Conservation (phyloP, 176 grass and related monocot genomes). For the Pharus latifolius region DNA sequence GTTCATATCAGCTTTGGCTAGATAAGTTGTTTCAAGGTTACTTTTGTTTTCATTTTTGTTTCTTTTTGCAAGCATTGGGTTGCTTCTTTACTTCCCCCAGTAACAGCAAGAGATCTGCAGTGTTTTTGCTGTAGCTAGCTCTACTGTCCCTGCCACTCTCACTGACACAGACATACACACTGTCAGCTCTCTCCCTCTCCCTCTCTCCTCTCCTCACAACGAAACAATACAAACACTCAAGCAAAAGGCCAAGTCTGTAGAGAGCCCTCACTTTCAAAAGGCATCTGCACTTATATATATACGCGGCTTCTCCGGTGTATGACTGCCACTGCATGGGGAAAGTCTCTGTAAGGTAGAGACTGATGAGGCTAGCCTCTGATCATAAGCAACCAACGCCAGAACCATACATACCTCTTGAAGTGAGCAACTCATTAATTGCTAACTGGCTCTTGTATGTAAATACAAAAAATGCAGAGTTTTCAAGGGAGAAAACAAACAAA, state of each 20-base stretch:
- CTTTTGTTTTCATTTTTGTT: not conserved
- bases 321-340: not conserved
- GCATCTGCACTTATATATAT: not conserved
- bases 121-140: constrained; percentile 26
- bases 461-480: too few relatives aligned
- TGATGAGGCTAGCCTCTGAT: constrained; percentile 3
- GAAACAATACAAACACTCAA: constrained; percentile 15
- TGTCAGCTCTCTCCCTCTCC: not conserved
- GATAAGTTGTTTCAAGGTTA: not conserved
- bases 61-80: not conserved
- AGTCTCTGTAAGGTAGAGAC: not conserved
- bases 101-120: constrained; percentile 18
- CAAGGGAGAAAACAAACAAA: too few relatives aligned
- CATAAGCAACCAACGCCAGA: not conserved
- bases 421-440: not conserved
- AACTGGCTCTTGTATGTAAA: too few relatives aligned
- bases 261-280: constrained; percentile 5
- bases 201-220: not conserved
- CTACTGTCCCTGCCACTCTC: constrained; percentile 18
- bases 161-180: constrained; percentile 8
- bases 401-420: not conserved
- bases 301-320: constrained; percentile 21
- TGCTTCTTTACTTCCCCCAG: not conserved
- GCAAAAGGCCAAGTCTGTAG: not conserved
- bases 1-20: not conserved